These are phyloP conservation scores for Clohesyomyces aquaticus DNA, from an alignment of 495 filamentous ascomycete species.

Conservation along the genomic window DNA sequence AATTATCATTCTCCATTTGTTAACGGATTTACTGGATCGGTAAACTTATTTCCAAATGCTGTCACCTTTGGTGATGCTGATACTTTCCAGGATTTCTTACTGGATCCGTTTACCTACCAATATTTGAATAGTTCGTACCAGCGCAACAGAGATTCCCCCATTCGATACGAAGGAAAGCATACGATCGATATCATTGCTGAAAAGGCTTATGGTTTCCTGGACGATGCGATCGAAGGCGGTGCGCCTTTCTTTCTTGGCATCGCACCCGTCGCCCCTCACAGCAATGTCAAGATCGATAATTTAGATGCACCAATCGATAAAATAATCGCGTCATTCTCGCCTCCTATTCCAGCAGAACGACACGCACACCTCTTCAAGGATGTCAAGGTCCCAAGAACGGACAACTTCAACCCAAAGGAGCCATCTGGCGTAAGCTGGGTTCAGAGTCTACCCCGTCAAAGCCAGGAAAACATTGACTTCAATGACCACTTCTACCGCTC, in stretches of 20 bases:
- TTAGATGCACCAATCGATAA: constrained; percentile 33
- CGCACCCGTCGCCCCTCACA: constrained; percentile 69
- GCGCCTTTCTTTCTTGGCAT: constrained; percentile 71
- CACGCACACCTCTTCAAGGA: constrained; percentile 56
- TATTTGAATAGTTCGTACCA: constrained; percentile 71
- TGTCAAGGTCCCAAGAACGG: constrained; percentile 55
- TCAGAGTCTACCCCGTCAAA: constrained; percentile 55
- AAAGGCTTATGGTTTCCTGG: constrained; percentile 66
- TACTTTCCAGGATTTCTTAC: constrained; percentile 59
- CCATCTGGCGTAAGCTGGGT: constrained; percentile 68
- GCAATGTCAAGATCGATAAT: constrained; percentile 54
- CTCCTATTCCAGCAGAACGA: constrained; percentile 40
- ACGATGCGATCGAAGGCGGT: constrained; percentile 58
- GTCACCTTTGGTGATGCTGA: neutral
- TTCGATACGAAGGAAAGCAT: constrained; percentile 50
- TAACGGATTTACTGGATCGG: constrained; percentile 59
- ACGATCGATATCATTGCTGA: constrained; percentile 64
- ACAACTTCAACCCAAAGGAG: constrained; percentile 52
- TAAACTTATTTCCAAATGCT: constrained; percentile 30
- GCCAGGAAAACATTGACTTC: constrained; percentile 60
- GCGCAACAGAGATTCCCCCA: constrained; percentile 58
- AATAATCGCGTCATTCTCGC: constrained; percentile 25
- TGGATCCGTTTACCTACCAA: constrained; percentile 73
- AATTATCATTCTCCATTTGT: constrained; percentile 54
- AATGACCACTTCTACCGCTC: constrained; percentile 71